Evolutionary conservation across 2,329 filamentous ascomycete genomes (phyloP).

Genomic region (Podosphaera xanthii): DNA sequence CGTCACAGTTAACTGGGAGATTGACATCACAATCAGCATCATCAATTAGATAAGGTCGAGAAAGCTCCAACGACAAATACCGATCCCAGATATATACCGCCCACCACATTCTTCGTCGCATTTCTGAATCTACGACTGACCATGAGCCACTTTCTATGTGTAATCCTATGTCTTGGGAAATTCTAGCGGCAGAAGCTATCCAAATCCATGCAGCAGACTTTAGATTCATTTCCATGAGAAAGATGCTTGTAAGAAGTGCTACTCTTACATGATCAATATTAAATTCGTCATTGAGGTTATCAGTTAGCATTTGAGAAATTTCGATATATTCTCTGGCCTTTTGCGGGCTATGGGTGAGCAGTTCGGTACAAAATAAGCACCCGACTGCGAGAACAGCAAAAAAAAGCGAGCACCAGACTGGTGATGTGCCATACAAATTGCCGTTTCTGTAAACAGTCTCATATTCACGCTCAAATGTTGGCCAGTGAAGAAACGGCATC

Average conservation of each 20-base stretch:
- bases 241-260: slow-evolving; percentile 52
- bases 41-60: slow-evolving; percentile 59
- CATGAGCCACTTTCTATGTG: slow-evolving; percentile 53
- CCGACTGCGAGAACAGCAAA: slow-evolving; percentile 70
- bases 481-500: slow-evolving; percentile 76
- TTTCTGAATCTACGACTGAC: slow-evolving; percentile 58
- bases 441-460: slow-evolving; percentile 51
- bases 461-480: slow-evolving; percentile 52
- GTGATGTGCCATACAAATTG: slow-evolving; percentile 33
- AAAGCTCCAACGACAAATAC: slow-evolving; percentile 55
- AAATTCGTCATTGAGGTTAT: slow-evolving; percentile 63
- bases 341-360: slow-evolving; percentile 28
- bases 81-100: slow-evolving; percentile 76
- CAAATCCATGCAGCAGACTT: slow-evolving; percentile 71
- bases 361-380: slow-evolving; percentile 42
- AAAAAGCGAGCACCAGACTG: slow-evolving; percentile 57
- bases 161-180: slow-evolving; percentile 65
- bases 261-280: slow-evolving; percentile 53
- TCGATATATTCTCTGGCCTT: slow-evolving; percentile 48
- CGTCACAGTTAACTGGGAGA: slow-evolving; percentile 59
- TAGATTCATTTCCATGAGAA: slow-evolving; percentile 65
- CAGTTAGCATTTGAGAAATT: slow-evolving; percentile 42
- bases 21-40: slow-evolving; percentile 73
- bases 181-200: slow-evolving; percentile 57
- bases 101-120: slow-evolving; percentile 83